These are phyloP conservation scores for Neurospora hispaniola DNA, from an alignment of 495 filamentous ascomycete species.

Conservation along the genomic window DNA sequence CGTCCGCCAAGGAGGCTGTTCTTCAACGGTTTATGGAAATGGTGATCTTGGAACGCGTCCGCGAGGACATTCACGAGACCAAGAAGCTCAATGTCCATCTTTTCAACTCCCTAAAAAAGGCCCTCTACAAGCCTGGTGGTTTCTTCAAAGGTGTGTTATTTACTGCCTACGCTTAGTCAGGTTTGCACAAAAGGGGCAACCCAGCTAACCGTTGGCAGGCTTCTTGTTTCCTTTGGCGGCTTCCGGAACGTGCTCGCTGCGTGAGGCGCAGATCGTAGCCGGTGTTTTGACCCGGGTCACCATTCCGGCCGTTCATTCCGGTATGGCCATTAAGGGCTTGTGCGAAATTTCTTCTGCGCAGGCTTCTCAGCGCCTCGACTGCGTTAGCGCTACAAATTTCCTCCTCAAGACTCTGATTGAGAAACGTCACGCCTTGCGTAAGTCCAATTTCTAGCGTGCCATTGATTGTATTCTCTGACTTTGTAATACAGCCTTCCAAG, in stretches of 20 bases:
- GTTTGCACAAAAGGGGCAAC: not conserved
- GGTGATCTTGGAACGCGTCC: conserved; percentile 76
- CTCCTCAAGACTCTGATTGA: conserved; percentile 88
- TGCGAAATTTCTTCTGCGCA: conserved; percentile 90
- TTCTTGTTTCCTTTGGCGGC: conserved; percentile 82
- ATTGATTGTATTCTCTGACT: not conserved
- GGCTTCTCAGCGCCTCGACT: conserved; percentile 57
- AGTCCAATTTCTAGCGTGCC: not conserved
- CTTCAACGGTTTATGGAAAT: conserved; percentile 72
- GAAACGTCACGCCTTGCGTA: conserved; percentile 90
- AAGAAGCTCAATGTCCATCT: conserved; percentile 93
- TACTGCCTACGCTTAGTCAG: not conserved
- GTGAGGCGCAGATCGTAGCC: conserved; percentile 84
- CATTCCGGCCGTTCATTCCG: conserved; percentile 84
- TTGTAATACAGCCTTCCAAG: conserved; percentile 51
- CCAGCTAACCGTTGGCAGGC: conserved; percentile 4
- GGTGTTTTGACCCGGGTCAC: conserved; percentile 66
- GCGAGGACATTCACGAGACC: conserved; percentile 65
- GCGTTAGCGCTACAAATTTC: conserved; percentile 75
- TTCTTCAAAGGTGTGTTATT: conserved; percentile 79
- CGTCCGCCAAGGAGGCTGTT: conserved; percentile 63
- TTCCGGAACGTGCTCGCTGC: conserved; percentile 67
- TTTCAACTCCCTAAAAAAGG: conserved; percentile 85
- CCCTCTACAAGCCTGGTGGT: conserved; percentile 86
- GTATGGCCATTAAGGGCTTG: conserved; percentile 78